phyloP scores from a whole-genome alignment of 176 grass and related monocot genomes.

The Avena atlantica region DNA sequence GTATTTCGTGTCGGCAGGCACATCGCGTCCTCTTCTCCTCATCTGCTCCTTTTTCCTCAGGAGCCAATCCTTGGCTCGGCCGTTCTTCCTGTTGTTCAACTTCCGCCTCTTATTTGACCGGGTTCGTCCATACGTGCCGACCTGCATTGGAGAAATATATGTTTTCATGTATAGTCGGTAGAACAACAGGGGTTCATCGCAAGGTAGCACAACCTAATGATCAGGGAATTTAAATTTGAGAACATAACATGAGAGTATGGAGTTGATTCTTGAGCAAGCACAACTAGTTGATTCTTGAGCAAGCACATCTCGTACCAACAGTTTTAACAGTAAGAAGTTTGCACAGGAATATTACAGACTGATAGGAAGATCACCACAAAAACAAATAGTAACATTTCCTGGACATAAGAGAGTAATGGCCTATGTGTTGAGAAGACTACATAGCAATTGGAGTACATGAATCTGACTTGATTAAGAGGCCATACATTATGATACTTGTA shows the following conservation, averaged over 20 bases:
- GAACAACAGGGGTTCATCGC: neutral
- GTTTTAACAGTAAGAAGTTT: neutral
- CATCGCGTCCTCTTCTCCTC: conserved; percentile 69
- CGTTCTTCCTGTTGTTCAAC: conserved; percentile 76
- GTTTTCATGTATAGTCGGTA: conserved; percentile 13
- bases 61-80: conserved; percentile 73
- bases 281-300: neutral
- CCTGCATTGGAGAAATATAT: conserved; percentile 47
- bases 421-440: neutral
- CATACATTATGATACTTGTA: neutral
- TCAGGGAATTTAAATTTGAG: neutral
- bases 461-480: conserved; percentile 2
- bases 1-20: conserved; percentile 81
- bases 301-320: neutral
- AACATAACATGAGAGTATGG: neutral
- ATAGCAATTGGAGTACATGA: conserved; percentile 12
- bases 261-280: conserved; percentile 8
- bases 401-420: neutral
- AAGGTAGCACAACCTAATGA: neutral
- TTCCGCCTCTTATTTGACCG: conserved; percentile 78
- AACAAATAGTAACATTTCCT: neutral
- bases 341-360: neutral
- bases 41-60: conserved; percentile 91
- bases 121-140: conserved; percentile 82
- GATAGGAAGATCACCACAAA: neutral